Evolutionary conservation across 371 early-diverging fungal species (phyloP), one percentile per base, ranked within the genome.

Genomic region (Mucor saturninus): DNA sequence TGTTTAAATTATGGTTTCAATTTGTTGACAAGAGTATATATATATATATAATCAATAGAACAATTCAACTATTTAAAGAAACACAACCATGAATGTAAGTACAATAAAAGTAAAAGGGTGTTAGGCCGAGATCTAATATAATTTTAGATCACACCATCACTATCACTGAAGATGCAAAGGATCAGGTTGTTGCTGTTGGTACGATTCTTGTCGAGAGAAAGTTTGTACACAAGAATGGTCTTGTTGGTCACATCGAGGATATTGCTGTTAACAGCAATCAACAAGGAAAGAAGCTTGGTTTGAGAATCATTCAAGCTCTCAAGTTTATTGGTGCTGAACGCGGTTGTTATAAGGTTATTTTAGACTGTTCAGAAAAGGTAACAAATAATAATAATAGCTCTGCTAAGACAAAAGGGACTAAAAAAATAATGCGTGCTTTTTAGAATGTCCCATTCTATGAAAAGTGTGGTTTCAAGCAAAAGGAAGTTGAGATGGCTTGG

Each of bases 201-300:
- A 96, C 98, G 13, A 78, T 99, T 54, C 73, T 99, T 35, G 88
- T 96, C 32, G 99, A 99, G 76, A 90, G 93, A 64, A 99, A 99
- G 83, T 97, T 99, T 69, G 86, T 98, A 31, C 91, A 93, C 59
- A 78, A 83, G 62, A 91, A 91, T 65, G 98, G 95, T 11, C 74
- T 90, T 51, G 89, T 87, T 31, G 97, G 90, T 2, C 93, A 93
- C 54, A 93, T 93, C 59, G 91, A 93, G 73, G 98, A 98, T 71
- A 96, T 99, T 75, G 98, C 97, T 39, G 96, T 97, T 13, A 89
- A 91, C 61, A 84, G 86, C 61, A 90, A 91, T n/a, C 92, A 95
- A 75, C 96, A 97, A 64, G 98, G 99, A 50, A 87, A 93, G 77
- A 95, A 97, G 68, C 82, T 93, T 78, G 89, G 90, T 45, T 69